These are phyloP conservation scores for Entomophthora muscae DNA, from an alignment of 371 early-diverging fungal species.

Conservation along the genomic window DNA sequence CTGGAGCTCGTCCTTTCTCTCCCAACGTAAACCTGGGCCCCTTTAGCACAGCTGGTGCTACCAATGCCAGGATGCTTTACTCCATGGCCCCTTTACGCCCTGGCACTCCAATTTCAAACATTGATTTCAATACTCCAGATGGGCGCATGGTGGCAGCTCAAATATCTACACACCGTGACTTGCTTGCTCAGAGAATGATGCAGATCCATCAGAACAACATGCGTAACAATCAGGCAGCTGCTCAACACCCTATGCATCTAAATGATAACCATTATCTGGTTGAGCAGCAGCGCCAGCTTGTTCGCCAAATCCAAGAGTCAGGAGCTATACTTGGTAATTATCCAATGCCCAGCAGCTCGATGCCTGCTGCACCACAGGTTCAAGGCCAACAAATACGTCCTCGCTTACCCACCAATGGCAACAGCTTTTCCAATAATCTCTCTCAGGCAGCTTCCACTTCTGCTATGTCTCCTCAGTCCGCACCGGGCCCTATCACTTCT, in stretches of 20 bases:
- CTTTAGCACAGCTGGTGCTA: neutral
- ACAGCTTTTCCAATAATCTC: neutral
- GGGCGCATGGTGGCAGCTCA: neutral
- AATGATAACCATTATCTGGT: no score
- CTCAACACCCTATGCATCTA: neutral
- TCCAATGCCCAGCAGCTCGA: neutral
- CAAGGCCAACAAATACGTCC: neutral
- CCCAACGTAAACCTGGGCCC: neutral
- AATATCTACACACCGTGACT: neutral
- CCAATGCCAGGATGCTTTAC: neutral
- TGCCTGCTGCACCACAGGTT: neutral
- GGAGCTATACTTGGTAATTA: neutral
- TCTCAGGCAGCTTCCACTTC: neutral
- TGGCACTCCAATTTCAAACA: neutral
- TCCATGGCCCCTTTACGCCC: neutral
- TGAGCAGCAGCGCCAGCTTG: neutral
- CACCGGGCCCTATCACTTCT: neutral
- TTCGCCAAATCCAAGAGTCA: neutral
- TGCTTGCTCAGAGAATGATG: neutral
- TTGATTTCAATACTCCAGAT: neutral
- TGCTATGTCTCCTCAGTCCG: neutral
- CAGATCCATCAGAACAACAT: neutral
- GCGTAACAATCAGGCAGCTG: neutral
- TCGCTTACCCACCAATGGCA: neutral
- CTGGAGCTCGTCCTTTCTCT: neutral